Base-by-base conservation (phyloP, 257 asterid genomes). In the Misopates orontium region DNA sequence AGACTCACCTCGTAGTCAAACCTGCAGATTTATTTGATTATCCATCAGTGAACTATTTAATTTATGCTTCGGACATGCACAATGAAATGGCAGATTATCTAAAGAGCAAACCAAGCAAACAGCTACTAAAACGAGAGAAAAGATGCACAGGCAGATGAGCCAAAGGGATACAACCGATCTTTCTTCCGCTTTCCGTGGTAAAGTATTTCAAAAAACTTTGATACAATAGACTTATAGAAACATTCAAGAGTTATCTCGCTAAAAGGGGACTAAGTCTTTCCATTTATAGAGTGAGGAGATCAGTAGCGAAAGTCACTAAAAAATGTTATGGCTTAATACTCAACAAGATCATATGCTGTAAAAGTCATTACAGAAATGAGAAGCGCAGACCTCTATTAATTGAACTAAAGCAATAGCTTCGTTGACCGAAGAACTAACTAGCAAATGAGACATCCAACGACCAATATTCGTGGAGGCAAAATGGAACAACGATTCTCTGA, bases 1-100 rank as follows among this genome's bases (percentile, higher is more conserved):
- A 25, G 68, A 77, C 84, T 75, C 68, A 85, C 99, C 96, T 94
- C 99, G 56, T 94, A 90, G 72, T 90, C 99, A 74, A 88, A 94
- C 81, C 99, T 90, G 81, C 60, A 56, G 69, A 70, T 71, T 64
- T 63, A 77, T 62, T 40, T 66, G 45, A 48, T 56, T 66, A 76
- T 70, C 79, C 75, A 72, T 75, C 70, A 73, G 52, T 49, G 72
- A 76, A 40, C 62, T 63, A 70, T 72, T 63, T 32, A 51, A 42
- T 20, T 68, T 62, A 74, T 64, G 68, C 78, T 73, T 73, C 78
- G 75, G 75, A 68, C 81, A 73, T 77, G 78, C 80, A 77, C 42
- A 53, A 71, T 17, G 64, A 75, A 74, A 72, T 44, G 52, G 49
- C 17, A 62, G 44, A 49, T 54, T 13, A 49, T 60, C 55, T n/a